Evolutionary conservation across 2,329 filamentous ascomycete species (phyloP), one percentile per base, ranked within the genome.

Genomic region (Rhynchosporium agropyri): DNA sequence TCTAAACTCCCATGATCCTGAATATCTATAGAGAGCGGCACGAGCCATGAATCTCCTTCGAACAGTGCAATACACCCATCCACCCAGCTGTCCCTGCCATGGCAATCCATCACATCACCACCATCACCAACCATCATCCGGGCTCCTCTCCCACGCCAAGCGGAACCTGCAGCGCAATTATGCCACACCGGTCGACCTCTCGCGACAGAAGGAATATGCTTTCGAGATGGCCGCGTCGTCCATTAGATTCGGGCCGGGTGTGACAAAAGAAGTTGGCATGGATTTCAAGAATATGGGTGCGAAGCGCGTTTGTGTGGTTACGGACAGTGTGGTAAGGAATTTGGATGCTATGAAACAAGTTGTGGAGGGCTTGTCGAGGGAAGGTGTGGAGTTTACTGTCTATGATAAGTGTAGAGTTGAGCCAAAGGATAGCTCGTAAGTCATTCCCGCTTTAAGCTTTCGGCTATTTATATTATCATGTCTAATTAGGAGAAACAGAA

Each of bases 181-280:
- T 76, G 92, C 91, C n/a, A 94, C 91, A 0, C 91, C 93, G 0
- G 79, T 89, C 33, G 88, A 92, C 71, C 78, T 83, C 8, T 83
- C 84, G 2, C 84, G 87, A 67, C 85, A 92, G 73, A 97, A 96
- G 76, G 95, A 99, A 76, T 99, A 99, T 79, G 95, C 95, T 13
- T 99, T 99, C 74, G 95, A 99, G 77, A 96, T 99, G 94, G 95
- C 95, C 0, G 92, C 95, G 1, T 96, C 91, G 0, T 91, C 89
- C 33, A 97, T 99, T 73, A 87, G 95, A 12, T 99, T 98, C 72
- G 95, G 95, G 0, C 91, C 92, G 0, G 95, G 95, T 5, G 90
- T 89, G 62, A 99, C 95, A 29, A 91, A 92, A 76, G 95, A 99
- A 77, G 92, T 99, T 26, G 95, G 95, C 68, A 98, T 98, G 95